Evolutionary conservation across 495 filamentous ascomycete genomes (phyloP).

Genomic region (Astrocystis sublimbata): DNA sequence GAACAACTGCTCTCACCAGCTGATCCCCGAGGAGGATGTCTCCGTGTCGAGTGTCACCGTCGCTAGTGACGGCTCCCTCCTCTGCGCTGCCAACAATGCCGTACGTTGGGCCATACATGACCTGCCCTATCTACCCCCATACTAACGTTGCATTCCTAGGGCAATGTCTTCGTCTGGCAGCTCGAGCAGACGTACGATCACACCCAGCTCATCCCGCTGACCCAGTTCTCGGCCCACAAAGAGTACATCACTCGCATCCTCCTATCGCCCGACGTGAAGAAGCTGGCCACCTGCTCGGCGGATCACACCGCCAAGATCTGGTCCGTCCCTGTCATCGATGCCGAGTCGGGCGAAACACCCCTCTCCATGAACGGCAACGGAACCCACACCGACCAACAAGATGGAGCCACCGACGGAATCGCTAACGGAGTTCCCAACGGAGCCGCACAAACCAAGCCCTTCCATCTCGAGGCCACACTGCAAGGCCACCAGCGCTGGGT

Average conservation of each 20-base stretch:
- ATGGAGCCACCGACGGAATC: conserved; percentile 9
- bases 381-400: conserved; percentile 3
- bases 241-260: conserved; percentile 95
- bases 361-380: conserved; percentile 20
- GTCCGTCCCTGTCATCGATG: conserved; percentile 42
- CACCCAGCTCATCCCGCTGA: conserved; percentile 86
- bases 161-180: conserved; percentile 95
- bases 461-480: conserved; percentile 82
- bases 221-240: conserved; percentile 88
- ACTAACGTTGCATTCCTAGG: too few species aligned
- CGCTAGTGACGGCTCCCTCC: conserved; percentile 86
- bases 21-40: conserved; percentile 95
- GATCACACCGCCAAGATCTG: conserved; percentile 98
- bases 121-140: too few species aligned
- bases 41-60: conserved; percentile 92
- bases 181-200: conserved; percentile 80
- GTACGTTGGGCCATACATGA: conserved; percentile 54
- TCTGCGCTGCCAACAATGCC: conserved; percentile 93
- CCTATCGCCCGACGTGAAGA: conserved; percentile 94
- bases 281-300: conserved; percentile 94
- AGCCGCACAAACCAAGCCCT: conserved; percentile 49
- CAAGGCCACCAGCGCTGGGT: conserved; percentile 98
- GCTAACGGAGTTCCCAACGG: conserved; percentile 17
- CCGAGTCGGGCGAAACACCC: conserved; percentile 3
- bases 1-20: conserved; percentile 93